A percentile compares a stretch with the other conserved stretches of the same genome.
These are phyloP conservation scores for Inga laurina DNA, from an alignment of 306 rosid genomes.

Conservation along the genomic window DNA sequence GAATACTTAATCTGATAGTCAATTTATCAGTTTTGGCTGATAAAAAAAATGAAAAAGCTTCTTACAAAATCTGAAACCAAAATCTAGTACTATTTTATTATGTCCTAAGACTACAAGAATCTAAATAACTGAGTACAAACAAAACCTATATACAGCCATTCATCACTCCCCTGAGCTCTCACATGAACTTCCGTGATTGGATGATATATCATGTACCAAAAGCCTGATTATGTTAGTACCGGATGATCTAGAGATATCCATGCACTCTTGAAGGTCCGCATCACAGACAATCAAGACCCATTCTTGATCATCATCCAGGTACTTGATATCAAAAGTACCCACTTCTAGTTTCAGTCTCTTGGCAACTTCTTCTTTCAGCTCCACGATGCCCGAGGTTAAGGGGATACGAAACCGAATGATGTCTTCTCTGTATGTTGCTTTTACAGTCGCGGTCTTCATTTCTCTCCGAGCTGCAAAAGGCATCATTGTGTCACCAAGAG, in stretches of 20 bases:
- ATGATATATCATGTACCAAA: slow-evolving; percentile 56
- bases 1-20: slow-evolving; percentile 2
- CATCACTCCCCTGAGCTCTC: slow-evolving; percentile 62
- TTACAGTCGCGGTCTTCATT: slow-evolving; percentile 60
- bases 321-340: slow-evolving; percentile 76
- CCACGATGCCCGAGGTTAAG: slow-evolving; percentile 48
- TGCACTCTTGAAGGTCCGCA: slow-evolving; percentile 82
- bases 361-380: slow-evolving; percentile 66
- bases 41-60: slow-evolving; percentile 25
- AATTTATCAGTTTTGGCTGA: not conserved
- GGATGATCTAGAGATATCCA: slow-evolving; percentile 60
- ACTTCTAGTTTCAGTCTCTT: slow-evolving; percentile 72
- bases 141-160: slow-evolving; percentile 38
- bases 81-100: slow-evolving; percentile 30
- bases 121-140: slow-evolving; percentile 27
- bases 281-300: slow-evolving; percentile 88
- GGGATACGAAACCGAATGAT: slow-evolving; percentile 75
- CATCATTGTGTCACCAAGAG: slow-evolving; percentile 29
- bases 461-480: slow-evolving; percentile 46
- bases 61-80: slow-evolving; percentile 43
- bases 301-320: slow-evolving; percentile 80
- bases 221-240: slow-evolving; percentile 71
- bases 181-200: slow-evolving; percentile 73
- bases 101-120: slow-evolving; percentile 38
- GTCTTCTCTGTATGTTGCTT: slow-evolving; percentile 75